Percentiles rank a stretch among this genome's conserved stretches.
Conservation (phyloP, 768 basidiomycete genomes). For the Candolleomyces aberdarensis region DNA sequence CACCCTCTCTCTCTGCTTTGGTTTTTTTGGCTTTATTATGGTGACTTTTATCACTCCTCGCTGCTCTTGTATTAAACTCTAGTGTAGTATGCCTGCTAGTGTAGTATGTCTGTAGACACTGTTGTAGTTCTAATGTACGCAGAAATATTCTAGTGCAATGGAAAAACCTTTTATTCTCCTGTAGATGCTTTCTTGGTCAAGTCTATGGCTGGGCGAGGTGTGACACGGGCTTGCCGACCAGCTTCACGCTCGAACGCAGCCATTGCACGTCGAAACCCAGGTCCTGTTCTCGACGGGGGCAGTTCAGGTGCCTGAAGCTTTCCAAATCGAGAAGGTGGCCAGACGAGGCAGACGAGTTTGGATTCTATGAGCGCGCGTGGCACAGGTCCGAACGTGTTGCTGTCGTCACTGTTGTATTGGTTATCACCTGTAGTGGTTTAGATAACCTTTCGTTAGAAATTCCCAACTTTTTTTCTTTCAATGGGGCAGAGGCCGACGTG, state of each 20-base stretch:
- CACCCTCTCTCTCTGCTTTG: background rate
- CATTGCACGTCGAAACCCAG: slow-evolving; percentile 28
- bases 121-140: background rate
- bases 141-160: background rate
- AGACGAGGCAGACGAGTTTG: slow-evolving; percentile 45
- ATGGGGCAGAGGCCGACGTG: background rate
- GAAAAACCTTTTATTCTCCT: background rate
- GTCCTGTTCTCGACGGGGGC: slow-evolving; percentile 14
- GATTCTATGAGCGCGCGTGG: slow-evolving; percentile 50
- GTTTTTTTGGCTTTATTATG: background rate
- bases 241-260: slow-evolving; percentile 37
- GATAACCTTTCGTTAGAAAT: background rate
- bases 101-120: background rate
- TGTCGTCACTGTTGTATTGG: slow-evolving; percentile 64
- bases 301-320: slow-evolving; percentile 13
- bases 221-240: slow-evolving; percentile 36
- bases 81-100: background rate
- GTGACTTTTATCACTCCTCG: background rate
- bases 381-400: slow-evolving; percentile 67
- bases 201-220: background rate
- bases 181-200: background rate
- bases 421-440: slow-evolving; percentile 50
- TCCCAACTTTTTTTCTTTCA: no score
- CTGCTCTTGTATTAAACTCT: no score
- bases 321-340: slow-evolving; percentile 51